Percentiles rank a stretch among this genome's conserved stretches.
phyloP scores from a whole-genome alignment of 2,329 filamentous ascomycete genomes.

The Pseudodiploospora longispora region DNA sequence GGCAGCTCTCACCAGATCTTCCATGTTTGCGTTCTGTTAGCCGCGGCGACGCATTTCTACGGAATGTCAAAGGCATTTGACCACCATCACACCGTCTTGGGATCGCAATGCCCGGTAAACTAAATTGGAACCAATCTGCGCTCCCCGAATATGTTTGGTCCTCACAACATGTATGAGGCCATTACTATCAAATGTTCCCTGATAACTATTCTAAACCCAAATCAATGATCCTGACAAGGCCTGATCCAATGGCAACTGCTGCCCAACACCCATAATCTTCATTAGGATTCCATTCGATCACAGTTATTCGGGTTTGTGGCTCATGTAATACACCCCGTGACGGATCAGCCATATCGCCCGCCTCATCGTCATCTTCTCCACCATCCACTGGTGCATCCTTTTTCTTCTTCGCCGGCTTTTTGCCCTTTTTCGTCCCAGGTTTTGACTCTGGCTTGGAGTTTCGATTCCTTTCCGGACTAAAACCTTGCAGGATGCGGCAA shows the following conservation, averaged over 20 bases:
- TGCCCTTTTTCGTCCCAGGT: constrained; percentile 27
- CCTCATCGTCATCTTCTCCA: constrained; percentile 26
- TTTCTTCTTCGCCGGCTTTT: constrained; percentile 25
- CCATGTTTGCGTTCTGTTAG: constrained; percentile 78
- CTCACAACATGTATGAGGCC: constrained; percentile 2
- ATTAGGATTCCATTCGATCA: constrained; percentile 62
- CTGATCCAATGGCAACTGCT: constrained; percentile 57
- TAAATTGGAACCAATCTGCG: not conserved
- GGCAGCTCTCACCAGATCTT: constrained; percentile 96
- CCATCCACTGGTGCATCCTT: constrained; percentile 23
- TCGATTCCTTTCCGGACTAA: constrained; percentile 40
- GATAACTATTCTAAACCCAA: constrained; percentile 40
- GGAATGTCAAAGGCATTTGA: constrained; percentile 82
- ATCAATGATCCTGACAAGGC: constrained; percentile 59
- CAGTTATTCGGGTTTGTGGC: constrained; percentile 53
- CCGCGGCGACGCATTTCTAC: constrained; percentile 71
- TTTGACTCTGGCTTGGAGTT: constrained; percentile 35
- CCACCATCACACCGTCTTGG: constrained; percentile 61
- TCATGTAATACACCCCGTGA: constrained; percentile 49
- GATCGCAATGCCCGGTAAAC: constrained; percentile 36
- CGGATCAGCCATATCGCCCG: constrained; percentile 24
- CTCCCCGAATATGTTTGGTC: not conserved
- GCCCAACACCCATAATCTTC: constrained; percentile 58
- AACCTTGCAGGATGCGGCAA: constrained; percentile 44
- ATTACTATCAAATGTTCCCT: constrained; percentile 3